Evolutionary conservation across 768 basidiomycete species (phyloP).

Genomic region (Termitomyces sp.): DNA sequence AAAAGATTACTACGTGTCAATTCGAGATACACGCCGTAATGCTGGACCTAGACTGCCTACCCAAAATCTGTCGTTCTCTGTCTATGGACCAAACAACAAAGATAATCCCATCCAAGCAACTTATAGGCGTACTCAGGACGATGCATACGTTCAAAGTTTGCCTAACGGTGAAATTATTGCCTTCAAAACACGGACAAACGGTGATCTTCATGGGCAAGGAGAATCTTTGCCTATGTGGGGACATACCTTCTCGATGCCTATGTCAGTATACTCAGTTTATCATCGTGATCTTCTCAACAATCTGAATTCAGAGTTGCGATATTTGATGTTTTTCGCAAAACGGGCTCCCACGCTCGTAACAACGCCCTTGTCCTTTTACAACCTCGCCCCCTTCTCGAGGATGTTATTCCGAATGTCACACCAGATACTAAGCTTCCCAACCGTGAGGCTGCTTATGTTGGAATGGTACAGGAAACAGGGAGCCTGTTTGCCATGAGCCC

Average conservation of each 20-base stretch:
- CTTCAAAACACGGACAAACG: conserved; percentile 45
- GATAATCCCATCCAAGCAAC: conserved; percentile 66
- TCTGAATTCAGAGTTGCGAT: conserved; percentile 61
- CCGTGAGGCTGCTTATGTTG: conserved; percentile 73
- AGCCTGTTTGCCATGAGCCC: conserved; percentile 87
- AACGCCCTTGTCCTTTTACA: conserved; percentile 82
- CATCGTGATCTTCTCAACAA: background rate
- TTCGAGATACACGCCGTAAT: conserved; percentile 43
- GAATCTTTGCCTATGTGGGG: conserved; percentile 53
- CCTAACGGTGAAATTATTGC: conserved; percentile 77
- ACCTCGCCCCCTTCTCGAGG: conserved; percentile 70
- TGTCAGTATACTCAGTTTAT: conserved; percentile 40
- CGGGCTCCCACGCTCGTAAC: conserved; percentile 17
- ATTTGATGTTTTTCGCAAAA: conserved; percentile 64
- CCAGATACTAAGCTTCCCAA: conserved; percentile 37
- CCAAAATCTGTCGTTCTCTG: conserved; percentile 87
- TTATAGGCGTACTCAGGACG: conserved; percentile 76
- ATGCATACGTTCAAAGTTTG: conserved; percentile 74
- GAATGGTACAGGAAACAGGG: conserved; percentile 63
- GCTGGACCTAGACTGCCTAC: conserved; percentile 33
- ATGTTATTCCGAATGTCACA: conserved; percentile 62
- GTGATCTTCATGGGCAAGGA: conserved; percentile 11
- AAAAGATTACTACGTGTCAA: conserved; percentile 85
- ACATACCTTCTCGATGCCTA: conserved; percentile 53
- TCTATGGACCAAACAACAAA: conserved; percentile 90